Percentiles rank a stretch among this genome's conserved stretches.
Conservation (phyloP, 495 filamentous ascomycete genomes). For the Penicillium verhagenii region DNA sequence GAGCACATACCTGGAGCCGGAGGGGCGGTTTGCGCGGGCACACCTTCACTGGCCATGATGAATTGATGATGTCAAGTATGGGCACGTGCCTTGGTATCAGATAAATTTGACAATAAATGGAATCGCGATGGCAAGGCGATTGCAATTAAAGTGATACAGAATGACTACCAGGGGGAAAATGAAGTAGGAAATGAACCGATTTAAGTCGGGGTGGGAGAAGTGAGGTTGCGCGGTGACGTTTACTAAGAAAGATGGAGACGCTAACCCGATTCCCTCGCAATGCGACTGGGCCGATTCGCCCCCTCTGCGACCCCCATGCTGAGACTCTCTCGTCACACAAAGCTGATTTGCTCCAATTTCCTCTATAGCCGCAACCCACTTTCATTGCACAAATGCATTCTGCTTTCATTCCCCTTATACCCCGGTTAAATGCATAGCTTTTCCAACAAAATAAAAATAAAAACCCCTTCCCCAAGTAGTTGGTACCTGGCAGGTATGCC, state of each 20-base stretch:
- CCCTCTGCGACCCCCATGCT: conserved; percentile 8
- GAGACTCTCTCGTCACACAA: conserved; percentile 2
- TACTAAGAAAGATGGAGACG: conserved; percentile 30
- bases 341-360: background rate
- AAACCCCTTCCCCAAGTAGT: background rate
- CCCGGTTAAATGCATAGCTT: background rate
- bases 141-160: conserved; percentile 5
- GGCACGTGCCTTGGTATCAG: conserved; percentile 5
- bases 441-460: too few relatives aligned
- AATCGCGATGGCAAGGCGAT: conserved; percentile 21
- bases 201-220: conserved; percentile 15
- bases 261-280: conserved; percentile 27
- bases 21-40: conserved; percentile 9
- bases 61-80: conserved; percentile 26
- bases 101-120: background rate
- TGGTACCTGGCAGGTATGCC: conserved; percentile 19
- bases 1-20: conserved; percentile 24
- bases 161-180: conserved; percentile 2
- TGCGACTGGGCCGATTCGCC: conserved; percentile 22
- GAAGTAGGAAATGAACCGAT: conserved; percentile 11
- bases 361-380: background rate
- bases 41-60: conserved; percentile 31
- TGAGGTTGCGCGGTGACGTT: conserved; percentile 47
- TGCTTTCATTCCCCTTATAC: background rate
- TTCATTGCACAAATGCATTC: background rate